Evolutionary conservation across 148 eudicot species (phyloP).

Genomic region (Gaultheria prostrata): DNA sequence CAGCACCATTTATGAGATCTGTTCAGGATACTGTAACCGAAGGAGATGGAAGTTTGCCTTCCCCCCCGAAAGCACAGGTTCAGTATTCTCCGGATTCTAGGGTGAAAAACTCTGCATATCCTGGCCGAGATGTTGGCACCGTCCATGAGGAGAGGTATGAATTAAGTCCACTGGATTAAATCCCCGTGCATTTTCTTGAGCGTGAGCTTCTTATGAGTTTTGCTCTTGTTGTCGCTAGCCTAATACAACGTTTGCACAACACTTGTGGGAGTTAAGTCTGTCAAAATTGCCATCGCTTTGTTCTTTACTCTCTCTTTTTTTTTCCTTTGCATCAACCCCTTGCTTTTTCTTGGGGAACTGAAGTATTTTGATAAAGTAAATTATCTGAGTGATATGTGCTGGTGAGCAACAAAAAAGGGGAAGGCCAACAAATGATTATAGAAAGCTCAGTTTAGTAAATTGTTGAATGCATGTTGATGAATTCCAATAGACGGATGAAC

Average conservation of each 20-base stretch:
- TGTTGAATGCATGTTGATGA: neutral
- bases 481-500: neutral
- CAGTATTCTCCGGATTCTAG: conserved; percentile 19
- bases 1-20: conserved; percentile 5
- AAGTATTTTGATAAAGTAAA: neutral
- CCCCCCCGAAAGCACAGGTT: conserved; percentile 18
- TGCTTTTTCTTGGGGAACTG: neutral
- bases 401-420: neutral
- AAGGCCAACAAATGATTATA: neutral
- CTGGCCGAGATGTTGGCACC: conserved; percentile 19
- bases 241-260: neutral
- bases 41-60: conserved; percentile 24
- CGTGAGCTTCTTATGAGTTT: neutral
- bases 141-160: conserved; percentile 35
- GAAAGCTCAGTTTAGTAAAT: neutral
- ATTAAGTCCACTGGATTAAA: neutral
- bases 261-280: neutral
- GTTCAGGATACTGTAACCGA: conserved; percentile 4
- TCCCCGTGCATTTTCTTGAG: neutral
- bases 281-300: neutral
- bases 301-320: neutral
- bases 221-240: neutral
- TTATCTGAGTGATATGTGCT: neutral
- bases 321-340: neutral
- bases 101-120: conserved; percentile 19